Evolutionary conservation across 352 stramenopile genomes (phyloP), one percentile per base, ranked within the genome.

Genomic region (Phytophthora podocarpi): DNA sequence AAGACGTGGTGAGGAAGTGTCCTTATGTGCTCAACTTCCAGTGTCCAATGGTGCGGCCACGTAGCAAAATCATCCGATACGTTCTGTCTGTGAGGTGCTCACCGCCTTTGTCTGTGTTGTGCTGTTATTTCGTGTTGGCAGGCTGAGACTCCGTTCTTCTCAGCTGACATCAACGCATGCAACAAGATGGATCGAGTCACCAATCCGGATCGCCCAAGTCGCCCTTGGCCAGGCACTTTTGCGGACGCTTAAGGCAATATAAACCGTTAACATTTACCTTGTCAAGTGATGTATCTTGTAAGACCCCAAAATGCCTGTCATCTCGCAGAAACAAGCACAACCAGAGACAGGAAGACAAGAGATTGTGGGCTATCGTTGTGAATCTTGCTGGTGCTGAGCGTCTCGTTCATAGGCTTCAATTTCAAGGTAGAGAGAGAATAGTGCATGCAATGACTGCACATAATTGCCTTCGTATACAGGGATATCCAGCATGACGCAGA

Each of bases 401-500:
- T 87, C 67, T 59, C 68, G 76, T 64, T 90, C 76, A 64, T 87
- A 86, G 34, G 45, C 35, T 27, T 81, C 53, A 16, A 95, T 90
- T 62, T 96, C 87, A 45, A 80, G 56, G 58, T 93, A 98, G 23
- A 98, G 63, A 7, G 84, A 92, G 36, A 98, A 98, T 18, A 99
- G 70, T 3, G 95, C 54, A 74, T 98, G 93, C 23, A 98, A 75
- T 32, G 85, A 95, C 59, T 98, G 81, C 46, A 98, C 61, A 21
- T 90, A 64, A n/a, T 82, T 76, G 1, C 65, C 67, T 48, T 78
- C 62, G 67, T 97, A 87, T 20, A 98, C 88, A 6, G 96, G 95
- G 32, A 99, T 97, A 61, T 98, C 96, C 28, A 98, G 61, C 16
- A 98, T 42, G 3, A 80, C 86, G 56, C 94, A 98, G 20, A 97